Evolutionary conservation across 192 early-diverging fungal species (phyloP).

Genomic region (Backusella parvicylindrica): DNA sequence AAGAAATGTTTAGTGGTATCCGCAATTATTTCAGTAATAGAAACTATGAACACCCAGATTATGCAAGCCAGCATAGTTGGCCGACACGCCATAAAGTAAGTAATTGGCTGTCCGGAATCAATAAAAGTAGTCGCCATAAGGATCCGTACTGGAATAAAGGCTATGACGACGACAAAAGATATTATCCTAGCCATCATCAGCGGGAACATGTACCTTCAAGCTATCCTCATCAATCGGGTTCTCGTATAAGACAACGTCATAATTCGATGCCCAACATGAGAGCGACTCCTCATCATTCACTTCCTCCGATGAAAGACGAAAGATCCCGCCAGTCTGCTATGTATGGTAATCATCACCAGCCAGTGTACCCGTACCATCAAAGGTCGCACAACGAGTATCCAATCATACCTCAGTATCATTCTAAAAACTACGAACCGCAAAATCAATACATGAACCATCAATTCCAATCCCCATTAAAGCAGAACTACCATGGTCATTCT

Average conservation of each 20-base stretch:
- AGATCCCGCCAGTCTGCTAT: background rate
- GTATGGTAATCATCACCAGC: background rate
- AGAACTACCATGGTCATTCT: background rate
- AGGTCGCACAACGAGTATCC: background rate
- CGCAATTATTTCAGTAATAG: background rate
- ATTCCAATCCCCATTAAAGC: background rate
- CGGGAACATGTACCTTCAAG: background rate
- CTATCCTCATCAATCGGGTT: background rate
- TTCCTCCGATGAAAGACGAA: background rate
- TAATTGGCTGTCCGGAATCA: slow-evolving; percentile 4
- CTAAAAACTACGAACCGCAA: background rate
- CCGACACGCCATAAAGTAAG: background rate
- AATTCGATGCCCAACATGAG: background rate
- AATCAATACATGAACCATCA: background rate
- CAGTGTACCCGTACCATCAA: background rate
- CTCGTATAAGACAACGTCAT: background rate
- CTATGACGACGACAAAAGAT: background rate
- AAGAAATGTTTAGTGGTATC: background rate
- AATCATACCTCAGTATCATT: background rate
- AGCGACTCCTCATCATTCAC: background rate
- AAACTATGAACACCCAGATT: background rate
- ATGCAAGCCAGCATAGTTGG: background rate
- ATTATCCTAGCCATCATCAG: background rate
- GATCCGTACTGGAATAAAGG: background rate
- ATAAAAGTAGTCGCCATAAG: background rate